Base-by-base conservation (phyloP, 495 filamentous ascomycete genomes). In the Aspergillus wentii region DNA sequence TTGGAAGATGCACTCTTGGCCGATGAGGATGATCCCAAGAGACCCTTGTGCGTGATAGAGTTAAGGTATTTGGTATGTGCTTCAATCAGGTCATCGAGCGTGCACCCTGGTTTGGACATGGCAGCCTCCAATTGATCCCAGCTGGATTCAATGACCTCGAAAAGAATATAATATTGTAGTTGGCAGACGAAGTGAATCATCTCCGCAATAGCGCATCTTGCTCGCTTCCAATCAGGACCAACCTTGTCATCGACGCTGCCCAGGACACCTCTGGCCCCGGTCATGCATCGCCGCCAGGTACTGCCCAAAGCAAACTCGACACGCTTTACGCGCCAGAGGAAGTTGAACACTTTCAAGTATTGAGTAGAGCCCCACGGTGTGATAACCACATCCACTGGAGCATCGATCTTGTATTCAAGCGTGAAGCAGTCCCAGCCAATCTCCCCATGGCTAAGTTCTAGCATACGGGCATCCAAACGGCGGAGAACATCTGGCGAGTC, bases 341-440 rank as follows among this genome's bases (percentile, higher is more conserved):
- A 95, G 59, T 99, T 99, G 79, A 99, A 99, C 18, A 97, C 86
- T 52, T 96, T 96, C 43, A 99, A 82, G 59, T 99, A 99, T 55
- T 97, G 90, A 2, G 87, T 86, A 38, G 86, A 91, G 23, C 85
- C 88, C 78, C 86, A 94, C 1, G 90, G 86, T 1, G 91, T 96
- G 9, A 99, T 90, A 36, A 99, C 88, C 35, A 97, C 92, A 53
- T 99, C 94, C 17, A 97, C 87, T 1, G 94, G 94, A 7, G 92
- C 87, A 55, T 96, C 92, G 41, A 97, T 89, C 61, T 95, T 95
- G 67, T 99, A 99, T 57, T 99, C 94, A 19, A 99, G 76, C 1
- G 94, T 99, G 64, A 99, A 99, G 61, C 92, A 94, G 58, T 99
- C 94, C 94, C 94, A 99, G 42, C 94, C 94, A 33, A 95, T 96